Evolutionary conservation across 1,139 yeast species (phyloP).

Genomic region (Candida sanyaensis): DNA sequence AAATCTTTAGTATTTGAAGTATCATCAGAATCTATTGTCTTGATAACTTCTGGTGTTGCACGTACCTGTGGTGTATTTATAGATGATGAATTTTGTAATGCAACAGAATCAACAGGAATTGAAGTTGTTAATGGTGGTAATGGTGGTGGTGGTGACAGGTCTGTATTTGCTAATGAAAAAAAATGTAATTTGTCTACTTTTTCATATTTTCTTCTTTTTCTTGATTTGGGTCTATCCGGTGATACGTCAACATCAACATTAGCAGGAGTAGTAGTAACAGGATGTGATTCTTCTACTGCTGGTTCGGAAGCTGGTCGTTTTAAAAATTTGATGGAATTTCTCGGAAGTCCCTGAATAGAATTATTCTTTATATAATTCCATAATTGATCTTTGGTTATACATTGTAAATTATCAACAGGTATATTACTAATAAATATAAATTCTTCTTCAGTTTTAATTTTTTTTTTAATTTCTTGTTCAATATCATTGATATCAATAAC

Average conservation of each 20-base stretch:
- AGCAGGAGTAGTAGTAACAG: too few relatives aligned
- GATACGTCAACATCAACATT: neutral
- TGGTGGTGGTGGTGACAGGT: neutral
- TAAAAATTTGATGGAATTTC: conserved; percentile 9
- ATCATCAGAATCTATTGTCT: neutral
- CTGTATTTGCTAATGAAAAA: conserved; percentile 25
- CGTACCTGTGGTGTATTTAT: neutral
- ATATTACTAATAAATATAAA: conserved; percentile 9
- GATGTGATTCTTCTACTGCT: neutral
- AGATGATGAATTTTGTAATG: neutral
- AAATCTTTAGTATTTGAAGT: neutral
- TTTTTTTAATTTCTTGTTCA: conserved; percentile 19
- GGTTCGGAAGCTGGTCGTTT: conserved; percentile 8
- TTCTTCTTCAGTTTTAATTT: conserved; percentile 5
- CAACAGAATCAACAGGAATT: neutral
- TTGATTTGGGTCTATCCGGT: conserved; percentile 8
- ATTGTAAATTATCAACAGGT: conserved; percentile 4
- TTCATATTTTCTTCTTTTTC: conserved; percentile 35
- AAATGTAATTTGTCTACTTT: conserved; percentile 35
- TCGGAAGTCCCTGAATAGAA: conserved; percentile 7
- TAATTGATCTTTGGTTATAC: conserved; percentile 11
- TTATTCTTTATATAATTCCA: conserved; percentile 11
- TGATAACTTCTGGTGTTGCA: neutral
- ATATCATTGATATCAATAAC: conserved; percentile 11
- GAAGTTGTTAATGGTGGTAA: neutral